Conservation (phyloP, 768 basidiomycete genomes). For the Serendipita sp. region DNA sequence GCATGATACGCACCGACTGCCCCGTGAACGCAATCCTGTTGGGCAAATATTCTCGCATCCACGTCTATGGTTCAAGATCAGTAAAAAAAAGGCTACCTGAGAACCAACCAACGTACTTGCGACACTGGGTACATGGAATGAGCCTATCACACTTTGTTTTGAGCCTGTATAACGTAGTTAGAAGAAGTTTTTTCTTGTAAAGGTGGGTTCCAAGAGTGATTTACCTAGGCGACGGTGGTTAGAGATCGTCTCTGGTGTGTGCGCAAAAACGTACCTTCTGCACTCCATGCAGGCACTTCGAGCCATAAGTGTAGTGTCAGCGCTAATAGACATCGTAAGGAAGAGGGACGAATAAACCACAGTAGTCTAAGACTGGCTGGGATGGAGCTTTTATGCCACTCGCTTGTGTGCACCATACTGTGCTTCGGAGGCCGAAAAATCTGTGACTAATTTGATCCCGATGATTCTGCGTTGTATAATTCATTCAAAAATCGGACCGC, state of each 20-base stretch:
- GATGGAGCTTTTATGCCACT: no score
- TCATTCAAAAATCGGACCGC: no score
- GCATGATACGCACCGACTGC: not conserved
- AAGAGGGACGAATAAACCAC: no score
- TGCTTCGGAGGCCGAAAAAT: no score
- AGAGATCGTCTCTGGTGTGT: not conserved
- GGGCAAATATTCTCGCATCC: conserved; percentile 3
- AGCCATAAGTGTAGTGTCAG: not conserved
- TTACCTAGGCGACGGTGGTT: no score
- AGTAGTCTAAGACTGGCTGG: no score
- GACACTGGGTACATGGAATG: not conserved
- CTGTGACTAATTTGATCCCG: no score
- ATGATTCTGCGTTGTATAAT: no score
- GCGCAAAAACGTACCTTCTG: not conserved
- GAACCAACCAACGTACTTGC: not conserved
- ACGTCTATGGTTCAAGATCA: not conserved
- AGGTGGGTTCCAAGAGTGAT: not conserved
- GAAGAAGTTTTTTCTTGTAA: not conserved
- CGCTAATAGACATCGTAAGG: not conserved
- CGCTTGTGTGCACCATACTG: no score
- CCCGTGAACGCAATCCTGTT: not conserved
- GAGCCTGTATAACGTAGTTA: not conserved
- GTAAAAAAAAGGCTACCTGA: not conserved
- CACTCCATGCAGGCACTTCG: conserved; percentile 2
- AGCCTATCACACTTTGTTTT: conserved; percentile 1